Conservation (phyloP, 805 yeast species). For the Monosporozyma aquatica region DNA sequence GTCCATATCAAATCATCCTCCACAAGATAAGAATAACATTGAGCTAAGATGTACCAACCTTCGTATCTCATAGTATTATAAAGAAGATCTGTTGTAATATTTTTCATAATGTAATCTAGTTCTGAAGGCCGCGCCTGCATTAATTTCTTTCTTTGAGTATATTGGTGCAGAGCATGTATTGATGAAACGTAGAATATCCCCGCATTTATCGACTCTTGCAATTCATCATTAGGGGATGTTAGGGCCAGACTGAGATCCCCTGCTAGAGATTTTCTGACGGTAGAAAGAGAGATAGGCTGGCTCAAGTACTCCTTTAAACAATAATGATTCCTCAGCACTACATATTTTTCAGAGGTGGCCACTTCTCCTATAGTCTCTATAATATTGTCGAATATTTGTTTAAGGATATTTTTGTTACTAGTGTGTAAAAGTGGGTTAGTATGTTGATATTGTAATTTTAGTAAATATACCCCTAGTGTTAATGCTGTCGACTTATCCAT, state of each 20-base stretch:
- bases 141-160: slow-evolving; percentile 57
- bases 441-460: slow-evolving; percentile 33
- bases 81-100: slow-evolving; percentile 56
- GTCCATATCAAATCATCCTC: slow-evolving; percentile 93
- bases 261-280: slow-evolving; percentile 41
- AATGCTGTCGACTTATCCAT: slow-evolving; percentile 30
- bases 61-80: slow-evolving; percentile 65
- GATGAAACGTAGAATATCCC: slow-evolving; percentile 42
- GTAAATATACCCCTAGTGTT: slow-evolving; percentile 28
- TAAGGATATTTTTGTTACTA: slow-evolving; percentile 59
- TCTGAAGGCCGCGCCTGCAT: slow-evolving; percentile 79
- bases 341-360: slow-evolving; percentile 33
- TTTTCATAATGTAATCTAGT: slow-evolving; percentile 59
- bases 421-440: slow-evolving; percentile 50
- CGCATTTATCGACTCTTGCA: slow-evolving; percentile 51
- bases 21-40: slow-evolving; percentile 64
- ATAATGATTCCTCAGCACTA: slow-evolving; percentile 39
- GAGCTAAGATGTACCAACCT: slow-evolving; percentile 79
- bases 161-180: slow-evolving; percentile 25
- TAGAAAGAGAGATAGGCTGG: slow-evolving; percentile 35
- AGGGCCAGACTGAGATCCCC: slow-evolving; percentile 37
- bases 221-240: slow-evolving; percentile 26
- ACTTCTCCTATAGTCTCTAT: slow-evolving; percentile 68
- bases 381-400: slow-evolving; percentile 59
- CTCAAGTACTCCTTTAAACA: slow-evolving; percentile 41